phyloP scores from a whole-genome alignment of 140 eudicot species.

The Oenanthe javanica region DNA sequence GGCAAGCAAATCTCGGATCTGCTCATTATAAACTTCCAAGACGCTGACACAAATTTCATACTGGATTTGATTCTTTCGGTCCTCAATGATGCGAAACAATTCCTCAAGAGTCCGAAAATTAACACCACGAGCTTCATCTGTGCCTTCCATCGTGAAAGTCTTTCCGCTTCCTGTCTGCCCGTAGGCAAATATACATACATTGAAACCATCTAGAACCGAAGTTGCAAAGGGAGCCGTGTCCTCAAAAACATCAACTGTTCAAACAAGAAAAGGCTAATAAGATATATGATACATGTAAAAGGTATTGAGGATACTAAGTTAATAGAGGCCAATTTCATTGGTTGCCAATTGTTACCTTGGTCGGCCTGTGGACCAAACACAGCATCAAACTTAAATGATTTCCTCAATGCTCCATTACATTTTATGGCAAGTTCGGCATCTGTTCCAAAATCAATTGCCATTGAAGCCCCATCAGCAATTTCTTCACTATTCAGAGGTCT shows the following conservation, averaged over 20 bases:
- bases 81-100: slow-evolving; percentile 63
- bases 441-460: slow-evolving; percentile 72
- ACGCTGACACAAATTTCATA: slow-evolving; percentile 79
- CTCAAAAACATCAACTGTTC: slow-evolving; percentile 74
- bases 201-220: slow-evolving; percentile 93
- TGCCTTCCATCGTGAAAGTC: slow-evolving; percentile 97
- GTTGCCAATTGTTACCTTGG: slow-evolving; percentile 48
- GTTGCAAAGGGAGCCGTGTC: slow-evolving; percentile 84
- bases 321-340: neutral
- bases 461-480: slow-evolving; percentile 55
- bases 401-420: slow-evolving; percentile 44
- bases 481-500: slow-evolving; percentile 79
- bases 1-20: slow-evolving; percentile 73
- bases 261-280: slow-evolving; percentile 5
- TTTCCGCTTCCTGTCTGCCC: slow-evolving; percentile 98
- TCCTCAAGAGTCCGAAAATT: slow-evolving; percentile 84
- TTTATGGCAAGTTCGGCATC: slow-evolving; percentile 71
- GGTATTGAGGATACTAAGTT: neutral
- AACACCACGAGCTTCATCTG: slow-evolving; percentile 81
- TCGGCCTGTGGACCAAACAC: slow-evolving; percentile 75
- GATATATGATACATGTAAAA: neutral
- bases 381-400: slow-evolving; percentile 77
- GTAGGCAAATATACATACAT: slow-evolving; percentile 92
- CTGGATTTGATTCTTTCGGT: slow-evolving; percentile 50
- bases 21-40: slow-evolving; percentile 92